These are phyloP conservation scores for Cryphonectria parasitica DNA, from an alignment of 2,329 filamentous ascomycete genomes.

Conservation along the genomic window DNA sequence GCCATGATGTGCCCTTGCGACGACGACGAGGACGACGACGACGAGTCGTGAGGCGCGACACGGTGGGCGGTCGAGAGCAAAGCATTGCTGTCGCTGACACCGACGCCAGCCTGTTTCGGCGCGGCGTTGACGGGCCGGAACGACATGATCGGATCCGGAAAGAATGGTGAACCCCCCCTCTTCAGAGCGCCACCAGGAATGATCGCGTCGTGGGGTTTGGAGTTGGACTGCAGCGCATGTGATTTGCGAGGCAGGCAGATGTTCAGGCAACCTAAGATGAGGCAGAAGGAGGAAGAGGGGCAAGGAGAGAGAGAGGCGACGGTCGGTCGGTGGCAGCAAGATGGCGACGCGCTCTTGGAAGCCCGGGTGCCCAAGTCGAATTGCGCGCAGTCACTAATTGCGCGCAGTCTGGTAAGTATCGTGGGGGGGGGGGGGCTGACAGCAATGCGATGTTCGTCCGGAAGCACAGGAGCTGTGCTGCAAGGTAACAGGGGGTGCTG, in stretches of 20 bases:
- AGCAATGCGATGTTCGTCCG: neutral
- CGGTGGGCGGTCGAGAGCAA: slow-evolving; percentile 9
- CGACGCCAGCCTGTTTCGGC: slow-evolving; percentile 24
- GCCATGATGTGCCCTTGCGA: neutral
- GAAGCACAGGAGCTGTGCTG: neutral
- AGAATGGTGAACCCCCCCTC: neutral
- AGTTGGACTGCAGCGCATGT: slow-evolving; percentile 1
- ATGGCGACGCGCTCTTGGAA: slow-evolving; percentile 24
- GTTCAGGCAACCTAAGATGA: neutral
- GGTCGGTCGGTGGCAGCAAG: slow-evolving; percentile 6
- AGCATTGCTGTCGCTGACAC: neutral
- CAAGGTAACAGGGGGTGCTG: neutral
- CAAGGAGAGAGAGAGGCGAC: neutral
- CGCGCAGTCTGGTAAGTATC: neutral
- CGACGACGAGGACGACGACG: neutral
- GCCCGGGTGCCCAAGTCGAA: neutral
- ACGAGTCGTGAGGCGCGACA: slow-evolving; percentile 5
- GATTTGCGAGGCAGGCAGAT: slow-evolving; percentile 2
- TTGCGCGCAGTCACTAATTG: slow-evolving; percentile 1
- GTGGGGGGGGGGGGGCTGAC: neutral
- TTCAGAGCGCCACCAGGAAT: neutral
- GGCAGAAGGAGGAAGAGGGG: neutral
- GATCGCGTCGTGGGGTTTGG: slow-evolving; percentile 3
- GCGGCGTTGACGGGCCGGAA: slow-evolving; percentile 27
- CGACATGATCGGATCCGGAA: slow-evolving; percentile 22